These are phyloP conservation scores for Echites panduratus DNA, from an alignment of 257 asterid species.

Conservation along the genomic window DNA sequence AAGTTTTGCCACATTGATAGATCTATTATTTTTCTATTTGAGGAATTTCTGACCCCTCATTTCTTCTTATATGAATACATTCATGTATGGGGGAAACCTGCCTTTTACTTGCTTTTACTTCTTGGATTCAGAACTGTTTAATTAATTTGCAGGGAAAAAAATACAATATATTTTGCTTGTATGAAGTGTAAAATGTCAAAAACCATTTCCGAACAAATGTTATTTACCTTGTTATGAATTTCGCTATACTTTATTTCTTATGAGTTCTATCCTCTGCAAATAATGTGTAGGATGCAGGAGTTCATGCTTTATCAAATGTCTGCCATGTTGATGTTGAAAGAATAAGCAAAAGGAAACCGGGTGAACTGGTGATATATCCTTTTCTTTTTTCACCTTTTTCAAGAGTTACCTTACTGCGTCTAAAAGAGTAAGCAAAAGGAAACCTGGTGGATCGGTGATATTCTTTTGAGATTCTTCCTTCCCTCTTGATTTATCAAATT, in stretches of 20 bases:
- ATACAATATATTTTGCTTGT: neutral
- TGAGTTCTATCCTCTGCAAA: neutral
- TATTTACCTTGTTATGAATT: neutral
- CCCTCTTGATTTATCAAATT: neutral
- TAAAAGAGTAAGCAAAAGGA: neutral
- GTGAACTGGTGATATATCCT: slow-evolving; percentile 56
- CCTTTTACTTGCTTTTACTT: neutral
- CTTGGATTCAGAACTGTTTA: neutral
- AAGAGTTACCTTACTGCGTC: neutral
- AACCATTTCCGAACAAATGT: neutral
- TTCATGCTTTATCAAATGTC: slow-evolving; percentile 87
- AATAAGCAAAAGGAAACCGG: slow-evolving; percentile 92
- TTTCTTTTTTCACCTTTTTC: neutral
- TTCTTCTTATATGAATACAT: neutral
- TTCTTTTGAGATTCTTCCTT: neutral
- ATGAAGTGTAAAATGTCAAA: neutral
- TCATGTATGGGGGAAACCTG: neutral
- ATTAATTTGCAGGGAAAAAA: neutral
- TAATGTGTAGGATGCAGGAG: slow-evolving; percentile 78
- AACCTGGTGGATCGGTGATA: neutral
- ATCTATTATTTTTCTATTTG: neutral
- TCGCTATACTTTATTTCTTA: neutral
- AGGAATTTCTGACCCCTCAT: neutral
- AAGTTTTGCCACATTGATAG: too few species aligned
- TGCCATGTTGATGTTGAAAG: slow-evolving; percentile 92